These are phyloP conservation scores for Neostapfia colusana DNA, from an alignment of 176 grass and related monocot genomes.

Conservation along the genomic window DNA sequence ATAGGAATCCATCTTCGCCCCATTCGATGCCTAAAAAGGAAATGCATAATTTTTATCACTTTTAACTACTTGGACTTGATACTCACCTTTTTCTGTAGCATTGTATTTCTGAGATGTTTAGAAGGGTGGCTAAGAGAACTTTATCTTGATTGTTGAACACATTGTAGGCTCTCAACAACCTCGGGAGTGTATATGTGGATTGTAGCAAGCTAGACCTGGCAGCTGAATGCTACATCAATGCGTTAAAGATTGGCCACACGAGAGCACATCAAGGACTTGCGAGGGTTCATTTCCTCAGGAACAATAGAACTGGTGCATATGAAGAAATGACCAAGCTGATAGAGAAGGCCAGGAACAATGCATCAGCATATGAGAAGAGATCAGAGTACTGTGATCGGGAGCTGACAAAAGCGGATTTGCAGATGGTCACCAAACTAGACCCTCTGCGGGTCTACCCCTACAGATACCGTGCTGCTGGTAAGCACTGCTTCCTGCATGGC, in stretches of 20 bases:
- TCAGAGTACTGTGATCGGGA: slow-evolving; percentile 92
- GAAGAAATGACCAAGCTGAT: slow-evolving; percentile 98
- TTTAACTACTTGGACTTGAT: slow-evolving; percentile 8
- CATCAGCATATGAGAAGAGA: slow-evolving; percentile 97
- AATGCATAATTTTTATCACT: neutral
- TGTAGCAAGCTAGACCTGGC: slow-evolving; percentile 85
- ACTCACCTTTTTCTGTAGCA: slow-evolving; percentile 3
- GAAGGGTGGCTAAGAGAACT: neutral
- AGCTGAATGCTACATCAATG: slow-evolving; percentile 90
- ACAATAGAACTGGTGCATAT: slow-evolving; percentile 68
- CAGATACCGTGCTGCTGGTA: slow-evolving; percentile 97
- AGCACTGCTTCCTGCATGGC: slow-evolving; percentile 29
- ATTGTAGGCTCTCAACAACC: slow-evolving; percentile 93
- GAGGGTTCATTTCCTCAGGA: slow-evolving; percentile 84
- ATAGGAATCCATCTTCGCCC: neutral
- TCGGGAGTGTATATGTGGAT: slow-evolving; percentile 98
- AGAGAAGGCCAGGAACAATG: slow-evolving; percentile 93
- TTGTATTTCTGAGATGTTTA: slow-evolving; percentile 17
- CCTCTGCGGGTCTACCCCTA: slow-evolving; percentile 93
- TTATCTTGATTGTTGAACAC: slow-evolving; percentile 31
- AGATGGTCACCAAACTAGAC: slow-evolving; percentile 93
- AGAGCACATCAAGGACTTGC: slow-evolving; percentile 97
- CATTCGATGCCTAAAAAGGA: neutral
- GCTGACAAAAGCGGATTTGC: slow-evolving; percentile 75
- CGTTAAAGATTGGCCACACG: slow-evolving; percentile 91